These are phyloP conservation scores for Ceraceosorus bombacis DNA, from an alignment of 1,284 basidiomycete genomes.

Conservation along the genomic window DNA sequence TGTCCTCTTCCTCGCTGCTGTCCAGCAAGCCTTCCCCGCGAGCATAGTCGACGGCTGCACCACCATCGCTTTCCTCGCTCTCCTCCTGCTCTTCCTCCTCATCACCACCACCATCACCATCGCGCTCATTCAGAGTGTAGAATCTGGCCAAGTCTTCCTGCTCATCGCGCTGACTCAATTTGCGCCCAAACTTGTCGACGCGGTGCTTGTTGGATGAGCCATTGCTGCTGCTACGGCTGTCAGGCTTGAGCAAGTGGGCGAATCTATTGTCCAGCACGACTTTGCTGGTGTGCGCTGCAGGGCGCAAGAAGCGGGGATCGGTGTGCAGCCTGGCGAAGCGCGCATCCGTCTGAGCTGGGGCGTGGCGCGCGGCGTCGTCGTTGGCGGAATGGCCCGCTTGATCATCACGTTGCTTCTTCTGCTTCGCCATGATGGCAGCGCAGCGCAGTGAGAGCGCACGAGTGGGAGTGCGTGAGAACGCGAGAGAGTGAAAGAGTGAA, in stretches of 20 bases:
- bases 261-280: slow-evolving; percentile 91
- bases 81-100: slow-evolving; percentile 19
- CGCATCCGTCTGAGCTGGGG: slow-evolving; percentile 27
- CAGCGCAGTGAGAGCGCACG: too few relatives aligned
- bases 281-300: slow-evolving; percentile 71
- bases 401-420: background rate
- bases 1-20: slow-evolving; percentile 44
- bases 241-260: slow-evolving; percentile 65
- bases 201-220: slow-evolving; percentile 46
- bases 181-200: slow-evolving; percentile 87
- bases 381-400: background rate
- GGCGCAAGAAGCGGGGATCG: slow-evolving; percentile 84
- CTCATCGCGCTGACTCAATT: slow-evolving; percentile 48
- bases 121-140: slow-evolving; percentile 42
- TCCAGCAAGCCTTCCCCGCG: slow-evolving; percentile 58
- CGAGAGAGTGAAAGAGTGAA: too few relatives aligned
- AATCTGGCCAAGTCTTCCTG: slow-evolving; percentile 28
- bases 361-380: slow-evolving; percentile 6
- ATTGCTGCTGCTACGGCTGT: slow-evolving; percentile 31
- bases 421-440: too few relatives aligned
- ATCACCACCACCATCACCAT: slow-evolving; percentile 21
- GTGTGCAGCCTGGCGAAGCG: slow-evolving; percentile 77
- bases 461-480: too few relatives aligned
- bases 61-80: slow-evolving; percentile 7
- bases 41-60: slow-evolving; percentile 64